Percentiles rank a stretch among this genome's conserved stretches.
These are phyloP conservation scores for Plasmodium billcollinsi DNA, from an alignment of 169 alveolate genomes.

Conservation along the genomic window DNA sequence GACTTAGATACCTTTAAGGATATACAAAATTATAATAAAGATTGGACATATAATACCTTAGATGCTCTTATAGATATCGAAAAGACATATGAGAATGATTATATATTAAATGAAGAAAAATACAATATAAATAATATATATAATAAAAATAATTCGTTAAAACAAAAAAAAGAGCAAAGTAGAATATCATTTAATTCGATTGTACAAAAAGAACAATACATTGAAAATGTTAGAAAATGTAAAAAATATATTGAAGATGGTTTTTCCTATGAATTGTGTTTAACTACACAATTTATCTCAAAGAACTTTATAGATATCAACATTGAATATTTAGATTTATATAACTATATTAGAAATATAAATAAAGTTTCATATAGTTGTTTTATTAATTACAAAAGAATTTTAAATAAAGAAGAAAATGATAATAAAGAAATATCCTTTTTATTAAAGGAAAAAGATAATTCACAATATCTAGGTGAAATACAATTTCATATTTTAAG, in stretches of 20 bases:
- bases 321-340: conserved; percentile 10
- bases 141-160: background rate
- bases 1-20: background rate
- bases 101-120: conserved; percentile 1
- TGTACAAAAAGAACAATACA: conserved; percentile 15
- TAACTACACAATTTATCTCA: conserved; percentile 70
- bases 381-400: conserved; percentile 13
- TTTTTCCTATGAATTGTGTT: conserved; percentile 79
- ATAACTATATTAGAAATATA: conserved; percentile 34
- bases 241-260: conserved; percentile 70
- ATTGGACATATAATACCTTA: background rate
- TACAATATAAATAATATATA: background rate
- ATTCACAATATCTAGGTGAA: background rate
- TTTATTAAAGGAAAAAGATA: background rate
- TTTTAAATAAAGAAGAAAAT: background rate
- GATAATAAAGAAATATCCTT: background rate
- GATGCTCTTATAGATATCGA: background rate
- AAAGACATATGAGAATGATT: background rate
- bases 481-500: conserved; percentile 44
- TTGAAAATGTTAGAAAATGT: conserved; percentile 54
- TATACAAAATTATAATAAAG: background rate
- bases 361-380: conserved; percentile 54
- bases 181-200: background rate
- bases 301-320: background rate
- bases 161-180: background rate